phyloP scores from a whole-genome alignment of 495 filamentous ascomycete species.

The Sordaria brevicollis region DNA sequence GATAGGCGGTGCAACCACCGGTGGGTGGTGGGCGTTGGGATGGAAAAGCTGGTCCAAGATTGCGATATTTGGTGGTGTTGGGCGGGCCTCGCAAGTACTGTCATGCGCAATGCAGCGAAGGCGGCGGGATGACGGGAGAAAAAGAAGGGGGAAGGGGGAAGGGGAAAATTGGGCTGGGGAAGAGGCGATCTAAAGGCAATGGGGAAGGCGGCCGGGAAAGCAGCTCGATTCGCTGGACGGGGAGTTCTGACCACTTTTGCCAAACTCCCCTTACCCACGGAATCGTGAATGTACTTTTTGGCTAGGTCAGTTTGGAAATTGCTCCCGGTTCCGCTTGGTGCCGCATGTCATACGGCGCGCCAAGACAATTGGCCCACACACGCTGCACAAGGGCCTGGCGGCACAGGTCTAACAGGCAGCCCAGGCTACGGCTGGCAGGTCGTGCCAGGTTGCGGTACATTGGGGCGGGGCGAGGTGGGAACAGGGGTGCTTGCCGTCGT shows the following conservation, averaged over 20 bases:
- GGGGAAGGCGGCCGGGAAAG: conserved; percentile 3
- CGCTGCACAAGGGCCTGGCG: neutral
- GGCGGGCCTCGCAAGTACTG: neutral
- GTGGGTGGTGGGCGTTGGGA: neutral
- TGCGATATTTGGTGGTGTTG: neutral
- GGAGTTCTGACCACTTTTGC: neutral
- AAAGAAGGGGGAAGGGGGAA: conserved; percentile 13
- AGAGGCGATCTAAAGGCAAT: conserved; percentile 16
- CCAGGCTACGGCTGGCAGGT: neutral
- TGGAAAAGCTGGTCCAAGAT: neutral
- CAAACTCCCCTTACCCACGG: conserved; percentile 11
- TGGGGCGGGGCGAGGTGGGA: neutral
- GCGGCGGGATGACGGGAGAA: conserved; percentile 4
- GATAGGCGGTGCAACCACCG: neutral
- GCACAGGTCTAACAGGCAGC: neutral
- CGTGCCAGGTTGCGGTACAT: neutral
- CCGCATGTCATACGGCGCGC: neutral
- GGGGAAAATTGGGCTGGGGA: conserved; percentile 21
- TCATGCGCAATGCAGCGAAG: neutral
- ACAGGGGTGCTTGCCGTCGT: neutral
- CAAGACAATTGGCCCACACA: neutral
- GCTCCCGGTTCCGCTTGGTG: neutral
- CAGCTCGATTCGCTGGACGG: neutral
- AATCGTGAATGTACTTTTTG: neutral
- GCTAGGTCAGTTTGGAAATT: neutral